Percentiles rank a stretch among this genome's conserved stretches.
phyloP scores from a whole-genome alignment of 805 yeast genomes.

The Schwanniomyces polymorphus region DNA sequence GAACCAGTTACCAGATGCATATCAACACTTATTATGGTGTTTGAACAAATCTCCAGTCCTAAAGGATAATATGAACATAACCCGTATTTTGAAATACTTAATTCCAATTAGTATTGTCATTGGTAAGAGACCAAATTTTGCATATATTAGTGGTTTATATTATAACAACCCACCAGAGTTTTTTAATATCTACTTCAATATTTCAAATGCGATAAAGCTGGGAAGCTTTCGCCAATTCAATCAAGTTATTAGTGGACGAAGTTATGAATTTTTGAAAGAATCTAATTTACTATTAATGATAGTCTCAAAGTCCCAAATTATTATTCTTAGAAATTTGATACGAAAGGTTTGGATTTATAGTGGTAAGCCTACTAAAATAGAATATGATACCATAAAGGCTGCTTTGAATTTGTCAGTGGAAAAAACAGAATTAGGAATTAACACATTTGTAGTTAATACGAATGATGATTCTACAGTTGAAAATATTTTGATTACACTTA shows the following conservation, averaged over 20 bases:
- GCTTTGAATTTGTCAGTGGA: conserved; percentile 14
- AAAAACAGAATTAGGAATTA: background rate
- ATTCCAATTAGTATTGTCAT: conserved; percentile 54
- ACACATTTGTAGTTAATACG: conserved; percentile 4
- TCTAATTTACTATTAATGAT: conserved; percentile 43
- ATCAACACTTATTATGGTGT: conserved; percentile 56
- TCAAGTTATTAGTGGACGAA: conserved; percentile 20
- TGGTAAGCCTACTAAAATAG: conserved; percentile 24
- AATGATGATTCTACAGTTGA: conserved; percentile 46
- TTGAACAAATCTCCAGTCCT: conserved; percentile 36
- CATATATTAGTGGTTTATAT: conserved; percentile 10
- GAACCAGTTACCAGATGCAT: conserved; percentile 47
- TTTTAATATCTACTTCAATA: conserved; percentile 32
- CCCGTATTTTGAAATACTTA: conserved; percentile 46
- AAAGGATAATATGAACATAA: conserved; percentile 32
- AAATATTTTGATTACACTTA: conserved; percentile 49
- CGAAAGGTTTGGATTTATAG: conserved; percentile 29
- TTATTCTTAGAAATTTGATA: conserved; percentile 47
- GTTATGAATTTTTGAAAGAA: conserved; percentile 36
- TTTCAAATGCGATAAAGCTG: conserved; percentile 34
- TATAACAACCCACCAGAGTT: conserved; percentile 11
- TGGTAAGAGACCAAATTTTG: conserved; percentile 51
- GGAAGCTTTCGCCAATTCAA: conserved; percentile 45
- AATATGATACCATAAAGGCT: conserved; percentile 24
- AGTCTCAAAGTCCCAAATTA: conserved; percentile 43